Evolutionary conservation across 352 stramenopile species (phyloP).

Genomic region (Pythium apleroticum): DNA sequence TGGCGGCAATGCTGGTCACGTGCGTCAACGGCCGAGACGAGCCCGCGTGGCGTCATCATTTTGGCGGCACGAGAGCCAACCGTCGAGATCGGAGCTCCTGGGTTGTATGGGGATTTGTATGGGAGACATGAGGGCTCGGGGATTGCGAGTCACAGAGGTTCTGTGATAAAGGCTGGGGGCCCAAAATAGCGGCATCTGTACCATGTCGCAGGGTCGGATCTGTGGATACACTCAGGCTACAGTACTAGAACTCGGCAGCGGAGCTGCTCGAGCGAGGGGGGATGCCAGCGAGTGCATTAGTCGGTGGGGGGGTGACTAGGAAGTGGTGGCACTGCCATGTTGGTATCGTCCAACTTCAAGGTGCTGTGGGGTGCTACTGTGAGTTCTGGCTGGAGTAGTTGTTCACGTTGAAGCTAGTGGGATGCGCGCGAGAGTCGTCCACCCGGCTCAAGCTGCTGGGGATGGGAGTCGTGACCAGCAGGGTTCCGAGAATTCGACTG

Average conservation of each 20-base stretch:
- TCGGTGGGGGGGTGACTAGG: neutral
- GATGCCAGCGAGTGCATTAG: too few relatives aligned
- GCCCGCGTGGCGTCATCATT: neutral
- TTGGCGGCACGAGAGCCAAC: neutral
- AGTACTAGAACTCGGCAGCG: too few relatives aligned
- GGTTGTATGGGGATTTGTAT: neutral
- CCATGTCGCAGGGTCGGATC: neutral
- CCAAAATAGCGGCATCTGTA: neutral
- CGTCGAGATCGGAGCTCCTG: neutral
- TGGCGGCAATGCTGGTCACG: neutral
- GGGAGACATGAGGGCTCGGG: neutral
- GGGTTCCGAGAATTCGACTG: neutral
- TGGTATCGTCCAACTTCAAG: neutral
- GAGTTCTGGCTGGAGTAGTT: neutral
- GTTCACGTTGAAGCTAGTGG: neutral
- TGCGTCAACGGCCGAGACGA: neutral
- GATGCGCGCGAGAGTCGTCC: neutral
- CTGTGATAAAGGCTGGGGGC: neutral
- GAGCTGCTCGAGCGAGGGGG: too few relatives aligned
- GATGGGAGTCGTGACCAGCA: neutral
- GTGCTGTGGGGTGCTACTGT: neutral
- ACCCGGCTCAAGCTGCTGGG: neutral
- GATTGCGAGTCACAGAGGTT: neutral
- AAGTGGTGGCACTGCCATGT: neutral
- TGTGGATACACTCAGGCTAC: neutral